Conservation (phyloP, 768 basidiomycete species). For the Paxillus involutus region DNA sequence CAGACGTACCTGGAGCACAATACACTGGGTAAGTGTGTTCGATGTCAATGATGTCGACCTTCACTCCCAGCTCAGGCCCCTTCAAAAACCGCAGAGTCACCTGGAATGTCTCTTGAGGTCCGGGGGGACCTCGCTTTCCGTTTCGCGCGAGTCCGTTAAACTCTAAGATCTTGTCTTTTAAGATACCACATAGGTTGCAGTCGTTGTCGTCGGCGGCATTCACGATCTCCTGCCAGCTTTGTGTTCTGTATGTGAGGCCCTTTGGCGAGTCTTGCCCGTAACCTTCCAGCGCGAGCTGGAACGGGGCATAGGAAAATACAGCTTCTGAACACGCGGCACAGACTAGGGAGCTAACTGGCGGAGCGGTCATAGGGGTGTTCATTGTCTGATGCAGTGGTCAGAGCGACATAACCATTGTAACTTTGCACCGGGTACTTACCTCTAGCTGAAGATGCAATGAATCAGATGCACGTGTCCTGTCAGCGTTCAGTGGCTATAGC, state of each 20-base stretch:
- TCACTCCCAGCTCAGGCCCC: not conserved
- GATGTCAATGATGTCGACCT: not conserved
- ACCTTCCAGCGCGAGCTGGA: conserved; percentile 1
- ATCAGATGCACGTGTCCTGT: too few relatives aligned
- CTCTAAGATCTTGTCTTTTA: not conserved
- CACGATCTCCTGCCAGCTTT: conserved; percentile 5
- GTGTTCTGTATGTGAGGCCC: conserved; percentile 2
- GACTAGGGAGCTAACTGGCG: not conserved
- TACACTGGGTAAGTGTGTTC: not conserved
- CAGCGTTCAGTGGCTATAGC: too few relatives aligned
- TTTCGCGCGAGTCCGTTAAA: not conserved
- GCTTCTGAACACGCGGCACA: not conserved
- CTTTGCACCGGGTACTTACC: too few relatives aligned
- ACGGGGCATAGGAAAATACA: not conserved
- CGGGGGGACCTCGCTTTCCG: not conserved
- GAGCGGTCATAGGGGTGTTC: too few relatives aligned
- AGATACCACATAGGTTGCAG: conserved; percentile 1
- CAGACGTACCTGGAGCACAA: not conserved
- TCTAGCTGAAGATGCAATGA: too few relatives aligned
- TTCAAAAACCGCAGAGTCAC: not conserved
- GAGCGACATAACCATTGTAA: too few relatives aligned
- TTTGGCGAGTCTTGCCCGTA: not conserved
- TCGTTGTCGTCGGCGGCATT: not conserved
- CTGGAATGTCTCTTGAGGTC: conserved; percentile 1
- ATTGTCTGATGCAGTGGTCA: too few relatives aligned